Evolutionary conservation across 768 basidiomycete species (phyloP).

Genomic region (Daedalea quercina): DNA sequence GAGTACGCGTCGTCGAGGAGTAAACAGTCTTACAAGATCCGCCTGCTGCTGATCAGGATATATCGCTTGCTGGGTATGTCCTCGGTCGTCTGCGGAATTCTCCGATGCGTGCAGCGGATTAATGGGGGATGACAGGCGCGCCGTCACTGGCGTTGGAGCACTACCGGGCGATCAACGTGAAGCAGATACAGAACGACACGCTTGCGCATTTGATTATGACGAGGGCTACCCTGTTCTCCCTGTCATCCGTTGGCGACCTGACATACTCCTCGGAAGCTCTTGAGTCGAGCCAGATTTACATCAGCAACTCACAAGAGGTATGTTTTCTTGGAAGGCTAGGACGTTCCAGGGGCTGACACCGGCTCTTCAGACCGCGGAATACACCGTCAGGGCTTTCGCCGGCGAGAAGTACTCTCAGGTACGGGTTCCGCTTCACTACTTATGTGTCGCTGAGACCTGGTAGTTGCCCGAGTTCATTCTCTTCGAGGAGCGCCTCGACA

Average conservation of each 20-base stretch:
- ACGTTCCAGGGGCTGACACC: conserved; percentile 1
- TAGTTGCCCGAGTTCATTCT: conserved; percentile 80
- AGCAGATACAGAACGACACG: conserved; percentile 86
- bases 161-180: conserved; percentile 70
- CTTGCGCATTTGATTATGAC: conserved; percentile 79
- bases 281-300: conserved; percentile 76
- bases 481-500: conserved; percentile 77
- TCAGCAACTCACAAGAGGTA: conserved; percentile 76
- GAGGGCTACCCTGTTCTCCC: conserved; percentile 72
- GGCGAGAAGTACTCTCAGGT: conserved; percentile 83
- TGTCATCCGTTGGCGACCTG: conserved; percentile 69
- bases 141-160: conserved; percentile 70
- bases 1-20: conserved; percentile 70
- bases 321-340: background rate
- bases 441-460: background rate
- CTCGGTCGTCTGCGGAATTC: conserved; percentile 8
- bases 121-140: conserved; percentile 44
- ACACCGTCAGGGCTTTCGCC: conserved; percentile 70
- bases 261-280: conserved; percentile 70
- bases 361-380: conserved; percentile 60
- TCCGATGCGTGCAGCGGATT: conserved; percentile 1
- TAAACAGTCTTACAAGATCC: conserved; percentile 73
- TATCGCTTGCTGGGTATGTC: conserved; percentile 71
- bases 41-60: conserved; percentile 70
- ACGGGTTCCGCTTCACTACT: background rate